A percentile compares a stretch with the other conserved stretches of the same genome.
phyloP scores from a whole-genome alignment of 495 filamentous ascomycete genomes.

The Daldinia bambusicola region DNA sequence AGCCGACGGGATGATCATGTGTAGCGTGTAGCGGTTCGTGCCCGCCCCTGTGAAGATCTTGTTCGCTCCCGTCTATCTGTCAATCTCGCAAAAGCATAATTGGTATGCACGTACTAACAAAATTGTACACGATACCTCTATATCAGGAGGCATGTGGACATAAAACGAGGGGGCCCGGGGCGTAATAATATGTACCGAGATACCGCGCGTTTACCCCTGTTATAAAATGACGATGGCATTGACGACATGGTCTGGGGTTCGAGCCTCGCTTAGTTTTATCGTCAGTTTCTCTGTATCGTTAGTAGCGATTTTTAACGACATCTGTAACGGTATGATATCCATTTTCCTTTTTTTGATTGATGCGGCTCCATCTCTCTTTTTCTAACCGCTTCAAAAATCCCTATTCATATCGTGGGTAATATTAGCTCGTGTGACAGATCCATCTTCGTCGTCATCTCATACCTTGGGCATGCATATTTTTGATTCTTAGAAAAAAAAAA shows the following conservation, averaged over 20 bases:
- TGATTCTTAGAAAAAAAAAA: too few relatives aligned
- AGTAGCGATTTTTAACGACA: slow-evolving; percentile 43
- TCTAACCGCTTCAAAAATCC: background rate
- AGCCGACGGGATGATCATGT: slow-evolving; percentile 12
- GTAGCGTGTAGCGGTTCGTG: slow-evolving; percentile 5
- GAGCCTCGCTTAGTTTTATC: background rate
- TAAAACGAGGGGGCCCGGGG: slow-evolving; percentile 3
- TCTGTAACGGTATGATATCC: slow-evolving; percentile 31
- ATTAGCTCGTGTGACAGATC: background rate
- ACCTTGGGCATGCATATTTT: too few relatives aligned
- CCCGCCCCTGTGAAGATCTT: slow-evolving; percentile 35
- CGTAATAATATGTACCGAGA: slow-evolving; percentile 9
- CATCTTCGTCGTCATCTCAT: background rate
- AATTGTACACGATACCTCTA: slow-evolving; percentile 21
- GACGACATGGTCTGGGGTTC: slow-evolving; percentile 44
- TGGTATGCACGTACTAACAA: background rate
- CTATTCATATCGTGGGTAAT: background rate
- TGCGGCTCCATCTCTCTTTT: slow-evolving; percentile 6
- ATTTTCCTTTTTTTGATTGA: slow-evolving; percentile 29
- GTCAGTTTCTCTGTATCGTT: slow-evolving; percentile 9
- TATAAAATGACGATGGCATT: slow-evolving; percentile 38
- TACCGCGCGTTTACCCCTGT: slow-evolving; percentile 30
- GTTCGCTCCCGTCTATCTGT: background rate
- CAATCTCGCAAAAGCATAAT: slow-evolving; percentile 16
- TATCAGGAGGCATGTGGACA: too few relatives aligned